Evolutionary conservation across 2,329 filamentous ascomycete genomes (phyloP), one percentile per base, ranked within the genome.

Genomic region (Xylaria sp.): DNA sequence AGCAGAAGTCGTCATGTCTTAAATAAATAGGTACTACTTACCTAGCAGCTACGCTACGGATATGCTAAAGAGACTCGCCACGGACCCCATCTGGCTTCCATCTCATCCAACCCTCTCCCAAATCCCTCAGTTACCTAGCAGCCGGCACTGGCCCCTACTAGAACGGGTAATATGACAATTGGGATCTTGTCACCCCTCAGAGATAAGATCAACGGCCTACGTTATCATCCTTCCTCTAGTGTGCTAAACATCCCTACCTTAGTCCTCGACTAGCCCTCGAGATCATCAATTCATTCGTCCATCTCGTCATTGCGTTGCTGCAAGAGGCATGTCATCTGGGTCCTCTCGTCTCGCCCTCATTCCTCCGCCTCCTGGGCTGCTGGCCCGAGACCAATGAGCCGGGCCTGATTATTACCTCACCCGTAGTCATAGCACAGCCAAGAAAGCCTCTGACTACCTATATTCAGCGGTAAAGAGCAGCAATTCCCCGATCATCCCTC

Each of bases 151-250:
- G 23, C 23, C 23, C 4, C 23, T 30, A 30, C 23, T 30, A 30
- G 23, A 30, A 30, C 23, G 23, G 23, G 23, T 30, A 30, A 30
- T 58, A 65, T 70, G 67, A 71, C 68, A 66, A 66, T 70, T 68
- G 63, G 55, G 62, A 64, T 70, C 66, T 67, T 66, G 69, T 71
- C 69, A 70, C 68, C 64, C 42, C 60, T 63, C 59, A 55, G 58
- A 70, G 69, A 71, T 71, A 71, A 70, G 67, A 66, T 66, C 62
- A 62, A 61, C 57, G 61, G 59, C 52, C 63, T 54, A 19, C 59
- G 63, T 67, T 71, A 70, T 70, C 69, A 68, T 35, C 49, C 49
- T 11, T 34, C 13, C 42, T 46, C 13, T 46, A 46, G 42, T 46
- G 42, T 46, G 42, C 13, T 46, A 13, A 46, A 34, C 23, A 51